Evolutionary conservation across 352 stramenopile species (phyloP), one percentile per base, ranked within the genome.

Genomic region (Phytophthora nicotianae): DNA sequence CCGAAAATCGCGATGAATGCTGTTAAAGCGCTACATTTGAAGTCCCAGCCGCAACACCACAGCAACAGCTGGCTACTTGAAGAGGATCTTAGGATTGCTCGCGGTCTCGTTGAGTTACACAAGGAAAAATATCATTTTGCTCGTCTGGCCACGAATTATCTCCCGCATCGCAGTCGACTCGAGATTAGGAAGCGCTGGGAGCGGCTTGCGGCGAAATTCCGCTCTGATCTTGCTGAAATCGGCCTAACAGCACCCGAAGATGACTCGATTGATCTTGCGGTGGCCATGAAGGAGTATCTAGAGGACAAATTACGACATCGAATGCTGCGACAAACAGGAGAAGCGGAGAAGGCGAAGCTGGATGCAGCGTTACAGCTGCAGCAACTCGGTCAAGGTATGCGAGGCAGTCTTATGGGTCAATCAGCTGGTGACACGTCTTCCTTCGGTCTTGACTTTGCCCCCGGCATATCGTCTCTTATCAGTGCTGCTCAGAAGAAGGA

Each of bases 141-240:
- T 26, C 72, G 73, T 14, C 78, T 93, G 10, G 68, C 72, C 0
- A 75, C 71, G n/a, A 70, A 74, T 11, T 82, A 84, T 35, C 63
- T 95, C 10, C 84, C 86, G 7, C 79, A 95, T 65, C 86, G 86
- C 16, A 75, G 66, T 32, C 82, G 84, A 11, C 32, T 83, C 10
- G 80, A 91, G 51, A 79, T 93, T 41, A 69, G 82, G 24, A 90
- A 90, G 49, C 78, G 84, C 6, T 91, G 82, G 81, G 71, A 85
- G 9, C 62, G 74, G 2, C 58, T 88, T 14, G 54, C 50, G 1
- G 53, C 46, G 8, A 81, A 78, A 45, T 79, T 83, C 33, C 51
- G 72, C 4, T 26, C 45, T 0, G 62, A 77, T 10, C 63, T 87
- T 2, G 65, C 54, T 3, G 57, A 60, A 4, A 49, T 74, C 23